Base-by-base conservation (phyloP, 2,329 filamentous ascomycete species). In the Ascomycota sp. region DNA sequence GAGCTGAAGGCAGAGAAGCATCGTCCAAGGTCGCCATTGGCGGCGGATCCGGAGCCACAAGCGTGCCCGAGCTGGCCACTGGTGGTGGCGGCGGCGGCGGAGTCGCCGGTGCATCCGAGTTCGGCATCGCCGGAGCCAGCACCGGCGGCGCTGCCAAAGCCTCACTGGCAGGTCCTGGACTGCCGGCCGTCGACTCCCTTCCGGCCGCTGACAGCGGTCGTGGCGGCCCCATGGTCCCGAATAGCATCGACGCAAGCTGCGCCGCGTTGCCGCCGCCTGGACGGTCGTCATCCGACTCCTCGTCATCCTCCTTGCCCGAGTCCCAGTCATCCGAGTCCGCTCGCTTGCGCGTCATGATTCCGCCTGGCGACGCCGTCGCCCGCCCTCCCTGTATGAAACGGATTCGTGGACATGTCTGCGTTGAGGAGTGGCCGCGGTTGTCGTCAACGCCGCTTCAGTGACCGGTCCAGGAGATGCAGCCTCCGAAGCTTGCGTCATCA, bases 151-250 rank as follows among this genome's bases (percentile, higher is more conserved):
- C 55, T 28, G 45, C 56, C 33, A 46, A 54, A 33, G 51, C 53
- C 35, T 52, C 56, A 43, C 43, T 57, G 8, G 48, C 48, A 7
- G 51, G 48, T n/a, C 44, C 47, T 22, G 52, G 51, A 33, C 50
- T 55, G 7, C 43, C 37, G 11, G 56, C 48, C 12, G 57, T 47
- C 7, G 59, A 59, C 41, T 79, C 78, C 39, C 78, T 73, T 32
- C 79, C 82, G 50, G 80, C 72, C 6, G 82, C 77, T 13, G 81
- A 91, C 27, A 94, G 56, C 20, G 86, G 85, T 30, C 86, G 73
- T 10, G 89, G 86, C 24, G 89, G 86, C 8, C 70, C 86, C 85
- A 98, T 95, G 30, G 85, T 93, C 34, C 89, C 86, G 48, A 98
- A 98, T 13, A 98, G 65, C 35, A 94, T 89, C 6, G 81, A 92